Base-by-base conservation (phyloP, 1,284 basidiomycete species). In the Gastroboletus turbinatus region DNA sequence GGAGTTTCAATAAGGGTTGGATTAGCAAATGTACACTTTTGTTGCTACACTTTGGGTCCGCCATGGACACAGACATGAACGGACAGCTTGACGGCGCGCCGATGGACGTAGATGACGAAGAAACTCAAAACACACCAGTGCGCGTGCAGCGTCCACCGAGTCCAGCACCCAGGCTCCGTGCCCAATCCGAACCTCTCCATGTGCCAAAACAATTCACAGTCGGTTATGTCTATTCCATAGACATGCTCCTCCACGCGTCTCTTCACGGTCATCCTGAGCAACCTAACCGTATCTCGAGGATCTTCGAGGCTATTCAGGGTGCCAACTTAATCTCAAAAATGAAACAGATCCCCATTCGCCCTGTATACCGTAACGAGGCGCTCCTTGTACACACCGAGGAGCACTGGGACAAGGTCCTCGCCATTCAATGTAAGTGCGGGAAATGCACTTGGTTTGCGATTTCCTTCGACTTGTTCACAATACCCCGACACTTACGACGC, bases 341-440 rank as follows among this genome's bases (percentile, higher is more conserved):
- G 93, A 83, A 87, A 65, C 80, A 81, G 56, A 75, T 99, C 33
- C 84, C 84, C 0, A 88, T 92, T 60, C 80, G 92, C 40, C 81
- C 85, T 49, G 93, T 90, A 5, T 78, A 80, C 42, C 82, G 82
- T 57, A 82, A 89, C 39, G 96, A 99, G 74, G 91, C 88, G 10
- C 75, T 91, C 53, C 84, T 97, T 10, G 94, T 98, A 1, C 96
- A 99, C 72, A 89, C 86, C 50, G 83, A 90, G 63, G 88, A 90
- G 50, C 87, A 96, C 62, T 98, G 95, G 94, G 83, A 94, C 59
- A 93, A 93, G 70, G 88, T 99, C 21, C 77, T 90, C 62, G 85
- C 83, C 19, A 87, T 92, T 33, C 82, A 85, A 68, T 76, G 90
- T 94, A 70, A 78, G 85, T 79, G 38, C 52, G 49, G 48, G 50